phyloP scores from a whole-genome alignment of 306 rosid genomes.

The Malus sieversii region DNA sequence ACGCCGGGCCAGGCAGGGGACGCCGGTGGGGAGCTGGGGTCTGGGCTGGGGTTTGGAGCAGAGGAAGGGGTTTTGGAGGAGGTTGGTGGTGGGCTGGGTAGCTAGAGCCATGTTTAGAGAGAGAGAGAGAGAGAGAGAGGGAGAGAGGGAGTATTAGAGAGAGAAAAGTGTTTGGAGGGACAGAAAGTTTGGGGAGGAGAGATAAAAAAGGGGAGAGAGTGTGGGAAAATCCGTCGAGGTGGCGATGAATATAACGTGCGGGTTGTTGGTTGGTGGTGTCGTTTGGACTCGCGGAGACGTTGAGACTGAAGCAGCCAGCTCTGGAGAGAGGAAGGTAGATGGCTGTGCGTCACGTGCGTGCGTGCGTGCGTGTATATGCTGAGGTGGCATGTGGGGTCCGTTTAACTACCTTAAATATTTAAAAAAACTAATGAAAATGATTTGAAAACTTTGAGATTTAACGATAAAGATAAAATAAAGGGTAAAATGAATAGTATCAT shows the following conservation, averaged over 20 bases:
- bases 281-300: neutral
- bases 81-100: conserved; percentile 34
- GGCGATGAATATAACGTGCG: conserved; percentile 44
- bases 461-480: no score
- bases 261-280: neutral
- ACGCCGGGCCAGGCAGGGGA: conserved; percentile 13
- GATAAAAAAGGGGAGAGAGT: neutral
- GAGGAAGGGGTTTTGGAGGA: conserved; percentile 35
- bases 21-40: conserved; percentile 12
- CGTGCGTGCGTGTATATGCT: neutral
- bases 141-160: neutral
- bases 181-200: neutral
- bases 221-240: conserved; percentile 65
- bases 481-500: no score
- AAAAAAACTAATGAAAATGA: no score
- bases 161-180: conserved; percentile 5
- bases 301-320: neutral
- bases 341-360: neutral
- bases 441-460: no score
- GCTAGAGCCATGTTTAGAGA: conserved; percentile 44
- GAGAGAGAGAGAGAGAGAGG: no score
- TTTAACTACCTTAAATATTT: neutral
- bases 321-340: neutral
- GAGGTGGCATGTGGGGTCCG: neutral
- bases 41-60: conserved; percentile 21